These are phyloP conservation scores for Intubia oerlemansii DNA, from an alignment of 2,329 filamentous ascomycete genomes.

Conservation along the genomic window DNA sequence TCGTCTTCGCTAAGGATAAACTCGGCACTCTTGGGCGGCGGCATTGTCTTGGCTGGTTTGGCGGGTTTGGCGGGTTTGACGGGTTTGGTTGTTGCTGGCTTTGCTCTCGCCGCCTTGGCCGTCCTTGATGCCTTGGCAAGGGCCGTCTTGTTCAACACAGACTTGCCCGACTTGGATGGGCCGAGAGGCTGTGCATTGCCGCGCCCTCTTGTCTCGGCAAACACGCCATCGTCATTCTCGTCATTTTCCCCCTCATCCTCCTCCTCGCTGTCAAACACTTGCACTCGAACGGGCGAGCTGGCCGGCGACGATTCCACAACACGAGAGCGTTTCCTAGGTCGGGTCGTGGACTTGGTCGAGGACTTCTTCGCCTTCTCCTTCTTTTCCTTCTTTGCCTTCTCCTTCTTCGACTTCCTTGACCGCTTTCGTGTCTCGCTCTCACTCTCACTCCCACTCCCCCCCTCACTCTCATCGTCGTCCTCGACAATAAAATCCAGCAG, in stretches of 20 bases:
- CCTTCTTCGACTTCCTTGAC: neutral
- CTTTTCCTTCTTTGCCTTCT: neutral
- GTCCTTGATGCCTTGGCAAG: too few species aligned
- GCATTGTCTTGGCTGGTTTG: neutral
- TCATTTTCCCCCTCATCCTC: too few species aligned
- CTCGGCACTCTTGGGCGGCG: conserved; percentile 4
- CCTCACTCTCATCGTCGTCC: conserved; percentile 16
- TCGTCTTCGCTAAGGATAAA: conserved; percentile 3
- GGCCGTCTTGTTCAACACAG: too few species aligned
- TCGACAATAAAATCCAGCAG: conserved; percentile 35
- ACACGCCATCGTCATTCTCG: too few species aligned
- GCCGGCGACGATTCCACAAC: neutral
- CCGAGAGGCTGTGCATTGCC: too few species aligned
- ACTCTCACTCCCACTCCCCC: neutral
- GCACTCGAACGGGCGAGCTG: conserved; percentile 1
- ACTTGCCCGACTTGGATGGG: too few species aligned
- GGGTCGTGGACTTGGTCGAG: neutral
- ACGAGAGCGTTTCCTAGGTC: too few species aligned
- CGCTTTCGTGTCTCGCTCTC: too few species aligned
- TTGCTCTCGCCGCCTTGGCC: neutral
- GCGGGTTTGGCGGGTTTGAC: too few species aligned
- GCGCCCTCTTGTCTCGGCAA: too few species aligned
- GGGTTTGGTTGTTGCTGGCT: neutral
- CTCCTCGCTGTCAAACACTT: too few species aligned
- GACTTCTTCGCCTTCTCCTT: neutral